A percentile compares a stretch with the other conserved stretches of the same genome.
Conservation (phyloP, 2,329 filamentous ascomycete species). For the Aspergillus sp. region DNA sequence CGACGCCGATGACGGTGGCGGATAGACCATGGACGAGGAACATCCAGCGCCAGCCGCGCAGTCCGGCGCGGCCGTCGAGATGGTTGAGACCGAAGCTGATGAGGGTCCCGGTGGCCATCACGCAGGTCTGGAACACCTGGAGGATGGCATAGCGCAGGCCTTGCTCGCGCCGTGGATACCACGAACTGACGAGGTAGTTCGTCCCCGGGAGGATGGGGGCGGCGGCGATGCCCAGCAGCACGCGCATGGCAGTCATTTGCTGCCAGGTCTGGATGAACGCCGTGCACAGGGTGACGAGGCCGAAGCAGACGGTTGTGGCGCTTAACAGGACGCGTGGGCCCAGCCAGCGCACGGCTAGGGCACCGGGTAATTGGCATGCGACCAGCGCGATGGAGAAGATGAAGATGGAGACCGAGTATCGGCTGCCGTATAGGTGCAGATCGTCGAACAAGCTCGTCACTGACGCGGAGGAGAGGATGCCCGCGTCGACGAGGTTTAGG, state of each 20-base stretch:
- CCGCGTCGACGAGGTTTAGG: constrained; percentile 67
- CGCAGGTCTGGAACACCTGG: constrained; percentile 62
- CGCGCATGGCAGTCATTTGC: constrained; percentile 66
- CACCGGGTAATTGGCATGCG: constrained; percentile 66
- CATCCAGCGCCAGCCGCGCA: constrained; percentile 68
- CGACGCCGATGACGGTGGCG: constrained; percentile 56
- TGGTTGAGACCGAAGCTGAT: constrained; percentile 69
- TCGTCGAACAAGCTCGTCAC: constrained; percentile 67
- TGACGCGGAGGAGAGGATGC: constrained; percentile 66
- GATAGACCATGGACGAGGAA: constrained; percentile 65
- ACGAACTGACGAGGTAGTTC: constrained; percentile 50
- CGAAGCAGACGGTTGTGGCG: constrained; percentile 59
- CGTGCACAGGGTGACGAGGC: constrained; percentile 65
- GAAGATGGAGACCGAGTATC: constrained; percentile 69
- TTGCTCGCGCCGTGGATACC: constrained; percentile 64
- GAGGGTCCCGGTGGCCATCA: constrained; percentile 64
- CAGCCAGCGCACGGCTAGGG: constrained; percentile 62
- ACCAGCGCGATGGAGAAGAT: constrained; percentile 70
- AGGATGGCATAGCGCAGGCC: constrained; percentile 64
- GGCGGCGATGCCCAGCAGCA: constrained; percentile 65
- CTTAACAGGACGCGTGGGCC: constrained; percentile 64
- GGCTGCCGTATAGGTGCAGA: constrained; percentile 61
- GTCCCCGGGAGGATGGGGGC: constrained; percentile 46
- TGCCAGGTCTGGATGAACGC: constrained; percentile 66
- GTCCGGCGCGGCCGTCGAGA: constrained; percentile 53